Percentiles rank a stretch among this genome's conserved stretches.
These are phyloP conservation scores for Phytophthora constricta DNA, from an alignment of 352 stramenopile genomes.

Conservation along the genomic window DNA sequence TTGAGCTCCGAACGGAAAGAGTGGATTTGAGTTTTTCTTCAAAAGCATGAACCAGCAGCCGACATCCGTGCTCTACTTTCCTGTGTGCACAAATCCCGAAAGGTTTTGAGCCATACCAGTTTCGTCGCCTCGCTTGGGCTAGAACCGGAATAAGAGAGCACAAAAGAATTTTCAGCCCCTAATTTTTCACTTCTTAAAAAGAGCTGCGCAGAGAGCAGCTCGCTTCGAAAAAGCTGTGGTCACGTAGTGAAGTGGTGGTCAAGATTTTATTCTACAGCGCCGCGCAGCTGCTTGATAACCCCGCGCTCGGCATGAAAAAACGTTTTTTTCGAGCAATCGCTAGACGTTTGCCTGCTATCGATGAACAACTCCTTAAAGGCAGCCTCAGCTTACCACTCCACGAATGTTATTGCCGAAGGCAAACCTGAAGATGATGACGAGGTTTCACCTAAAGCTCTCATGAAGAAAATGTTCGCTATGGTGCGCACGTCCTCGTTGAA, in stretches of 20 bases:
- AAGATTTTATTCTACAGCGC: slow-evolving; percentile 7
- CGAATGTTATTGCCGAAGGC: no score
- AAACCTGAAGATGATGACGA: no score
- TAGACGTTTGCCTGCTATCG: neutral
- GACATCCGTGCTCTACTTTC: slow-evolving; percentile 6
- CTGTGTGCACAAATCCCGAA: neutral
- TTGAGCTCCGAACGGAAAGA: neutral
- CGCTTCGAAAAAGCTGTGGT: slow-evolving; percentile 1
- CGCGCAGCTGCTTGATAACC: slow-evolving; percentile 7
- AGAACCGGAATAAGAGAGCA: slow-evolving; percentile 6
- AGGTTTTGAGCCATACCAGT: neutral
- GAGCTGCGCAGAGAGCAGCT: slow-evolving; percentile 10
- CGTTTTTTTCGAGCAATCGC: neutral
- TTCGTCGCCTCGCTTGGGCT: neutral
- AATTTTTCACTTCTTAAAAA: slow-evolving; percentile 14
- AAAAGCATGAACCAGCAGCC: neutral
- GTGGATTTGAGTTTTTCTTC: slow-evolving; percentile 1
- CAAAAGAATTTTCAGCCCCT: neutral
- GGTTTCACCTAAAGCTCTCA: no score
- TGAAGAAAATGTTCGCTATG: no score
- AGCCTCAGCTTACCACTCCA: no score
- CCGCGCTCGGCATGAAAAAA: neutral
- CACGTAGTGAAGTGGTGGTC: neutral
- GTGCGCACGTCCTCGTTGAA: no score
- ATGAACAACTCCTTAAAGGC: neutral